Percentiles rank a stretch among this genome's conserved stretches.
These are phyloP conservation scores for Inosperma sp. DNA, from an alignment of 768 basidiomycete species.

Conservation along the genomic window DNA sequence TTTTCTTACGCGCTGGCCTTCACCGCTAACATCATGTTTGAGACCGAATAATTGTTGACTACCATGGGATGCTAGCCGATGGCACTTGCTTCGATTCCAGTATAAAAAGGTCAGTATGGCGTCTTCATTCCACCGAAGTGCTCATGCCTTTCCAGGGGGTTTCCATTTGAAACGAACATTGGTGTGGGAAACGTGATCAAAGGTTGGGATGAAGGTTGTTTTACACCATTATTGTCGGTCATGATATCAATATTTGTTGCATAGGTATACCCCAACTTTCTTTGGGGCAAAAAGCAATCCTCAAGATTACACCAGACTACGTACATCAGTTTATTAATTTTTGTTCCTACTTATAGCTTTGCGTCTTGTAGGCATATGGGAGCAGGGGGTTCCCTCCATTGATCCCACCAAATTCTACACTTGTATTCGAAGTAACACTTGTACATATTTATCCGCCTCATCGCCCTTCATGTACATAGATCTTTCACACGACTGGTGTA, in stretches of 20 bases:
- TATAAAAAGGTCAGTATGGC: slow-evolving; percentile 56
- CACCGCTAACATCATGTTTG: slow-evolving; percentile 22
- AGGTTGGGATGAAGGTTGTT: slow-evolving; percentile 83
- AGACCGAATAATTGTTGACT: slow-evolving; percentile 77
- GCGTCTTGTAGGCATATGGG: slow-evolving; percentile 63
- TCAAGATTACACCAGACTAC: slow-evolving; percentile 71
- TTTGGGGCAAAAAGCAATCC: slow-evolving; percentile 59
- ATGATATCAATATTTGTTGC: slow-evolving; percentile 21
- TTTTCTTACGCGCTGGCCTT: slow-evolving; percentile 8
- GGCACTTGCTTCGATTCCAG: slow-evolving; percentile 74
- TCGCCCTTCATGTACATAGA: not conserved
- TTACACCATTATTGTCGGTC: slow-evolving; percentile 12
- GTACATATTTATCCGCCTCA: slow-evolving; percentile 66
- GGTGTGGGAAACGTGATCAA: slow-evolving; percentile 81
- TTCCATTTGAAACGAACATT: slow-evolving; percentile 65
- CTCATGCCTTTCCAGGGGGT: slow-evolving; percentile 35
- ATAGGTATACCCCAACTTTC: slow-evolving; percentile 60
- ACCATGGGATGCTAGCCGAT: slow-evolving; percentile 64
- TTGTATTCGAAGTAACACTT: slow-evolving; percentile 83
- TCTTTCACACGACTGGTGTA: not conserved
- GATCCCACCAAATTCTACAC: slow-evolving; percentile 70
- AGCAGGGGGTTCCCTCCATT: slow-evolving; percentile 69
- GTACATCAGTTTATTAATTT: slow-evolving; percentile 38
- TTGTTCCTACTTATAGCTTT: slow-evolving; percentile 7
- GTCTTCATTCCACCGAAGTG: not conserved